Evolutionary conservation across 2,329 filamentous ascomycete genomes (phyloP).

Genomic region (Verticillium nonalfalfae): DNA sequence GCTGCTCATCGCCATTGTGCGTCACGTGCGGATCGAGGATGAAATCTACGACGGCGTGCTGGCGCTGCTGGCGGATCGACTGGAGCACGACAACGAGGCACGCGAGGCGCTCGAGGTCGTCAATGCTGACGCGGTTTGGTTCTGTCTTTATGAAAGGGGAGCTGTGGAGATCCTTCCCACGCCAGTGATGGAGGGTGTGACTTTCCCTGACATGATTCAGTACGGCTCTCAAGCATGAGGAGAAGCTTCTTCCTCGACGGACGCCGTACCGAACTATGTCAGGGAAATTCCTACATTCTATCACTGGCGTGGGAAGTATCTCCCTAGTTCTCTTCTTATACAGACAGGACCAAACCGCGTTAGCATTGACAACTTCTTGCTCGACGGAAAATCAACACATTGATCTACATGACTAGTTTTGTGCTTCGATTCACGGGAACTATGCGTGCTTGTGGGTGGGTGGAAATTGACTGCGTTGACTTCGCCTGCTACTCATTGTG

Average conservation of each 20-base stretch:
- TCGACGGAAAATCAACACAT: background rate
- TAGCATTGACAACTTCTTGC: too few relatives aligned
- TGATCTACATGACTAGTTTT: too few relatives aligned
- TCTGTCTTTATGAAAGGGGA: slow-evolving; percentile 47
- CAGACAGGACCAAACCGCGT: too few relatives aligned
- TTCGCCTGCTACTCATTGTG: background rate
- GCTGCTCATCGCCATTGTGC: slow-evolving; percentile 55
- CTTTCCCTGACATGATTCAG: slow-evolving; percentile 21
- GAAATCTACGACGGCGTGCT: slow-evolving; percentile 67
- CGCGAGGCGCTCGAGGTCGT: slow-evolving; percentile 52
- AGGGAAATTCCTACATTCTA: too few relatives aligned
- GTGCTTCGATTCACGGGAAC: background rate
- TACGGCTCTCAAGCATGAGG: background rate
- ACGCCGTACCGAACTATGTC: too few relatives aligned
- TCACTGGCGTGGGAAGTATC: too few relatives aligned
- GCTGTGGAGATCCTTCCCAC: slow-evolving; percentile 25
- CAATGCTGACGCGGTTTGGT: slow-evolving; percentile 74
- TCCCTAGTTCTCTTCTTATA: too few relatives aligned
- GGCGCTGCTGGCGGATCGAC: slow-evolving; percentile 49
- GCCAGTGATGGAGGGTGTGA: slow-evolving; percentile 35
- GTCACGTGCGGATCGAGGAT: slow-evolving; percentile 58
- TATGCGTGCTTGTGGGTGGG: background rate
- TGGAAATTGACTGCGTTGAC: background rate
- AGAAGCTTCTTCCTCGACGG: too few relatives aligned
- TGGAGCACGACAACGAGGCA: slow-evolving; percentile 40